Conservation (phyloP, 805 yeast genomes). For the Komagataella pastoris region DNA sequence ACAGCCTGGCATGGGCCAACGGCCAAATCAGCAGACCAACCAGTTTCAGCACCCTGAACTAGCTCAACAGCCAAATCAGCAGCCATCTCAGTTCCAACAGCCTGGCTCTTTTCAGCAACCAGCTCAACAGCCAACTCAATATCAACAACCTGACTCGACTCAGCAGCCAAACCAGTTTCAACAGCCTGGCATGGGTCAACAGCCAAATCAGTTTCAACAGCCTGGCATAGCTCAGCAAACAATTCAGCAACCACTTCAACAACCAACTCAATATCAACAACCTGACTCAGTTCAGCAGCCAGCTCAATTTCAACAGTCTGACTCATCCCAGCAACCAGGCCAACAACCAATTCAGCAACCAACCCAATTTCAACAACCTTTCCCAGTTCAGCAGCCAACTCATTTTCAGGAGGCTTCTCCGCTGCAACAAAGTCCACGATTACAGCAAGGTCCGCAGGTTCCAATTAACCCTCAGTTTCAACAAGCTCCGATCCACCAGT, state of each 20-base stretch:
- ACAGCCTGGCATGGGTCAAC: too few species aligned
- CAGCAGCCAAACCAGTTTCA: not conserved
- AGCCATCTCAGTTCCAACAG: constrained; percentile 1
- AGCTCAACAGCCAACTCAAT: too few species aligned
- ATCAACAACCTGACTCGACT: too few species aligned
- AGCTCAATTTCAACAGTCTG: not conserved
- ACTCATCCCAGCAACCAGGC: not conserved
- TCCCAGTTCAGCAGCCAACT: not conserved
- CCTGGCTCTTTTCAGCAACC: constrained; percentile 2
- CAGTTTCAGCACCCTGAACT: too few species aligned
- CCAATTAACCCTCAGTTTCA: not conserved
- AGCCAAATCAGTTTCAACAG: constrained; percentile 3
- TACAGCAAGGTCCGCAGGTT: not conserved
- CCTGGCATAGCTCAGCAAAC: too few species aligned
- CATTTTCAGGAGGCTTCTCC: not conserved
- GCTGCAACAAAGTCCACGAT: not conserved
- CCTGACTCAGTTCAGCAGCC: too few species aligned
- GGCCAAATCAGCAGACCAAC: constrained; percentile 2
- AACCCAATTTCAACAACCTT: not conserved
- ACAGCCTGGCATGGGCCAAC: constrained; percentile 2
- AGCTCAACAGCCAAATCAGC: constrained; percentile 3
- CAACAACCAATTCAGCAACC: constrained; percentile 1
- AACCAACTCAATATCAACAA: too few species aligned
- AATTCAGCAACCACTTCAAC: not conserved
- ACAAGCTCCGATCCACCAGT: not conserved